Evolutionary conservation across 164 flowering plant species (phyloP), one percentile per base, ranked within the genome.

Genomic region (Dillenia turbinata): DNA sequence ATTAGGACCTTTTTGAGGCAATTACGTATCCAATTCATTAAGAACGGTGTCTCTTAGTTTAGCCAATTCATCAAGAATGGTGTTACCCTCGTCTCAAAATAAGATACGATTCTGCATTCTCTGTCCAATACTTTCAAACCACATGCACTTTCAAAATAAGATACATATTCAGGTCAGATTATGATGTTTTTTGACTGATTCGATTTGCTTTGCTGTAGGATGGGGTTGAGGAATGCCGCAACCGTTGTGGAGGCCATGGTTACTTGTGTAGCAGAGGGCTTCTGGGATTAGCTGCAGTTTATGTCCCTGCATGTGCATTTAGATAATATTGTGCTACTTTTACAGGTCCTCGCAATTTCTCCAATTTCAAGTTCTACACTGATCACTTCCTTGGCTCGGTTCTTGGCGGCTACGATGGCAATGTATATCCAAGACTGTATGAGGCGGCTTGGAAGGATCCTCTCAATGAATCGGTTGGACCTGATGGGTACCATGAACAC

Each of bases 181-280:
- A 33, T 33, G 45, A 22, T 9, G 3, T 10, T 48, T 40, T 66
- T 49, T 14, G 9, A 24, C 57, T 47, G 61, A 56, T 17, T 7
- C 14, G 33, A 26, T 64, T 12, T 26, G 44, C 46, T 62, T 67
- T 59, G 2, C 59, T 73, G 56, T 77, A 95, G 99, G 97, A 92
- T 82, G 99, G 71, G 1, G 90, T 95, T 73, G 99, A 95, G 78
- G 97, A 95, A 76, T 95, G 99, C 62, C 64, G 99, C 24, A 95
- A 92, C 70, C 72, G 92, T 53, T 95, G 97, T 75, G 99, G 99
- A 62, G 99, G 99, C 57, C 99, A 92, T 76, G 99, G 99, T 57
- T 95, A 95, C 67, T 74, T 95, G 8, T 78, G 79, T 65, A 83
- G 86, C 83, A 95, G 99, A 74, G 99, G 99, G 67, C 95, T 95